Base-by-base conservation (phyloP, 2,329 filamentous ascomycete genomes). In the Aspergillus eucalypticola region DNA sequence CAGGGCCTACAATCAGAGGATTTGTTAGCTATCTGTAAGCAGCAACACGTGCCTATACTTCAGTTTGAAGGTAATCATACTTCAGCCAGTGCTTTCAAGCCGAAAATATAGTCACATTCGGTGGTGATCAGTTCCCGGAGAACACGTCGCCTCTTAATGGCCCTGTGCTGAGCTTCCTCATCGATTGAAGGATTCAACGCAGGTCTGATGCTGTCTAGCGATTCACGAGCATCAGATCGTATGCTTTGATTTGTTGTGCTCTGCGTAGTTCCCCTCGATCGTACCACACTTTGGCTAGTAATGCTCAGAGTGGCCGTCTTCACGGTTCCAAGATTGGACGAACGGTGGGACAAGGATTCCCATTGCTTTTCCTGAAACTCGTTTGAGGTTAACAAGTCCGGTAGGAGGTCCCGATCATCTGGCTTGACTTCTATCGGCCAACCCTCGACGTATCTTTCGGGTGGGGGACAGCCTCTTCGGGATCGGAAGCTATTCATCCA, bases 21-120 rank as follows among this genome's bases (percentile, higher is more conserved):
- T 77, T 27, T 59, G 63, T 58, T 29, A 50, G 46, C 46, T 27
- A 27, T 29, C 25, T 5, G 46, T 8, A n/a, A 19, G 7, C n/a
- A 25, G 7, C 21, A 59, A 44, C 42, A 17, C 11, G 32, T 35
- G 32, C 10, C 11, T 35, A 35, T 35, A 13, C 32, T 35, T 35
- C 5, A 35, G 32, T 50, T 23, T 7, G n/a, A 29, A 11, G n/a
- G 8, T 2, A 27, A 10, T 42, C 86, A 72, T 79, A 94, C 93
- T 76, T 96, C 92, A 73, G 90, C 89, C 60, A 98, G 81, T 65
- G 95, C 92, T 68, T 91, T 91, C 60, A 98, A 77, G 69, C 96
- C 94, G 15, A 88, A 86, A 67, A 98, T 88, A 73, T 98, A 98
- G 69, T 89, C 87, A 72, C 95, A 90, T 75, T 98, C 95, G 0